A percentile compares a stretch with the other conserved stretches of the same genome.
Evolutionary conservation across 192 early-diverging fungal genomes (phyloP).

Genomic region (Gryganskiella cystojenkinii): DNA sequence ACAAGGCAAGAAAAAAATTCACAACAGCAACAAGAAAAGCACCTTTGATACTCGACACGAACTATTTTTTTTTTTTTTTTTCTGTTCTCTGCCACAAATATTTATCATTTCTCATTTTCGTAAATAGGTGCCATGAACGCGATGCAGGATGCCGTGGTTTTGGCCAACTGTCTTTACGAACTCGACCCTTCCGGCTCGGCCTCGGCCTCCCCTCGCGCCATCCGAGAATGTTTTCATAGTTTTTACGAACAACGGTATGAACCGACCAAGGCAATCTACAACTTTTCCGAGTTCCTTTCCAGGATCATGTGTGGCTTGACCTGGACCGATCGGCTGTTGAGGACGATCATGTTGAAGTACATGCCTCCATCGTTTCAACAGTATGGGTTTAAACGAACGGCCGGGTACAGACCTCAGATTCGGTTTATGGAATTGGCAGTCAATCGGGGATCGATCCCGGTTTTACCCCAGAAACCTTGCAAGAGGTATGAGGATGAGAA

Average conservation of each 20-base stretch:
- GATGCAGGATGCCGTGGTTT: conserved; percentile 20
- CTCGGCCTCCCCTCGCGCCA: no score
- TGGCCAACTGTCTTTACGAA: conserved; percentile 22
- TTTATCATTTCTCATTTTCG: no score
- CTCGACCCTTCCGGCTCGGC: not conserved
- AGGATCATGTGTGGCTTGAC: no score
- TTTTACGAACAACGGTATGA: conserved; percentile 12
- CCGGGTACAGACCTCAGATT: conserved; percentile 13
- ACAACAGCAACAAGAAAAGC: no score
- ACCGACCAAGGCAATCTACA: not conserved
- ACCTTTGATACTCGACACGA: no score
- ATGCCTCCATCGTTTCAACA: conserved; percentile 1
- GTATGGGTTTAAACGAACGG: not conserved
- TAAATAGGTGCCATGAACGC: conserved; percentile 8
- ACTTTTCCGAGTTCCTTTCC: not conserved
- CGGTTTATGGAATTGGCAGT: conserved; percentile 2
- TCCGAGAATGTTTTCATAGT: conserved; percentile 7
- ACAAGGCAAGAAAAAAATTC: no score
- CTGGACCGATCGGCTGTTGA: conserved; percentile 8
- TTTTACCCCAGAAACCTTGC: conserved; percentile 15
- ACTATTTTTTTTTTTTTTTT: no score
- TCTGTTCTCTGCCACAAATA: no score
- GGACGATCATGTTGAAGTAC: conserved; percentile 13
- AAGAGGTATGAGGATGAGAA: conserved; percentile 13
- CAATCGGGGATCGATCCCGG: not conserved